A percentile compares a stretch with the other conserved stretches of the same genome.
Evolutionary conservation across 1,139 yeast species (phyloP).

Genomic region (Blastobotrys proliferans): DNA sequence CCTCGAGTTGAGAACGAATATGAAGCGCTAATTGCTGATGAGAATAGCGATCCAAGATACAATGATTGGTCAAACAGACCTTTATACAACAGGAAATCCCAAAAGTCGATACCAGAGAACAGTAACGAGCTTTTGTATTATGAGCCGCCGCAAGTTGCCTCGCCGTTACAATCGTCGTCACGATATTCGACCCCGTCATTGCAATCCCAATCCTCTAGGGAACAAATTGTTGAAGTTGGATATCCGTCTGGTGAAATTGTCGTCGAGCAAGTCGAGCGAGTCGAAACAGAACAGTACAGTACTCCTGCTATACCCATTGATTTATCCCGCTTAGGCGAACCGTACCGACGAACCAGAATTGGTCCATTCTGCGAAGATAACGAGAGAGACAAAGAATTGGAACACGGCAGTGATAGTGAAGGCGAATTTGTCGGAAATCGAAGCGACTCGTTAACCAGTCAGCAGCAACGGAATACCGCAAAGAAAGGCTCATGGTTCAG

Average conservation of each 20-base stretch:
- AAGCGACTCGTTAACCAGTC: too few species aligned
- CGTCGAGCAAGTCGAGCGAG: neutral
- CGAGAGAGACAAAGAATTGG: neutral
- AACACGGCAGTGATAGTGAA: neutral
- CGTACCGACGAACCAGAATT: conserved; percentile 9
- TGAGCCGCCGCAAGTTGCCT: too few species aligned
- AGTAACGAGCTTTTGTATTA: too few species aligned
- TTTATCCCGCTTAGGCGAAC: conserved; percentile 13
- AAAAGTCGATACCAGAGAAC: too few species aligned
- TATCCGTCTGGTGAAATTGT: neutral
- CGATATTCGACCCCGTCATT: neutral
- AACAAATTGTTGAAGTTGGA: conserved; percentile 3
- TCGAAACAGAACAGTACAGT: neutral
- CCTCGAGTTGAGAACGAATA: too few species aligned
- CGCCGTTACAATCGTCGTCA: neutral
- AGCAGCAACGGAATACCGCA: too few species aligned
- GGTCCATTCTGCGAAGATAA: conserved; percentile 17
- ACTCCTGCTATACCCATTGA: conserved; percentile 11
- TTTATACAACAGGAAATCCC: too few species aligned
- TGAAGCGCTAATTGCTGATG: too few species aligned
- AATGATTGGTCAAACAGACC: too few species aligned
- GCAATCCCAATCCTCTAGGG: neutral
- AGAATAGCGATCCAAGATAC: conserved; percentile 6
- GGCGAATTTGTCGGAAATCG: neutral
- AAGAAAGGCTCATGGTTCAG: too few species aligned